phyloP scores from a whole-genome alignment of 78 protist species.

The Cavenderia fasciculata region DNA sequence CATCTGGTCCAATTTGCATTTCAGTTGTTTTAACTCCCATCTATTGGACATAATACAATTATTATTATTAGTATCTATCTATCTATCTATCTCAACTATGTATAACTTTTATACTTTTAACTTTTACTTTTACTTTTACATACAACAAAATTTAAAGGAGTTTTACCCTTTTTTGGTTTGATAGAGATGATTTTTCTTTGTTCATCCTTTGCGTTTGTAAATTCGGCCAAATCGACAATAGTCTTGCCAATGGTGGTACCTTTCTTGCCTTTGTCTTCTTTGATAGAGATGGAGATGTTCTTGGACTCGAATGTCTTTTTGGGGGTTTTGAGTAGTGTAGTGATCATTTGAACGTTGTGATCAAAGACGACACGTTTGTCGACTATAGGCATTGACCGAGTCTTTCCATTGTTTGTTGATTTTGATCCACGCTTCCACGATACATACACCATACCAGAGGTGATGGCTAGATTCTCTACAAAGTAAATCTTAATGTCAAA shows the following conservation, averaged over 20 bases:
- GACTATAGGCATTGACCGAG: neutral
- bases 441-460: neutral
- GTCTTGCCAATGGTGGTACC: constrained; percentile 40
- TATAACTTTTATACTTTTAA: neutral
- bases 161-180: constrained; percentile 54
- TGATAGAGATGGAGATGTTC: constrained; percentile 25
- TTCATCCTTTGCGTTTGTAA: constrained; percentile 26
- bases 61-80: neutral
- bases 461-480: constrained; percentile 14
- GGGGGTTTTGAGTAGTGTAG: constrained; percentile 35
- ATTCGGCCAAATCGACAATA: constrained; percentile 54
- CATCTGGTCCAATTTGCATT: constrained; percentile 39
- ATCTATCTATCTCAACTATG: neutral
- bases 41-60: neutral
- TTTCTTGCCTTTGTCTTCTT: constrained; percentile 65
- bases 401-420: constrained; percentile 55
- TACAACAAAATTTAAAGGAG: neutral
- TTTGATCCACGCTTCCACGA: constrained; percentile 67
- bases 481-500: constrained; percentile 32
- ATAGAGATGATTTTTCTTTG: constrained; percentile 35
- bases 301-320: constrained; percentile 51
- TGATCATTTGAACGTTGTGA: neutral
- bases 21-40: constrained; percentile 36
- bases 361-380: constrained; percentile 10
- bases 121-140: neutral